Evolutionary conservation across 345 rosid genomes (phyloP), one percentile per base, ranked within the genome.

Genomic region (Sapria himalayana): DNA sequence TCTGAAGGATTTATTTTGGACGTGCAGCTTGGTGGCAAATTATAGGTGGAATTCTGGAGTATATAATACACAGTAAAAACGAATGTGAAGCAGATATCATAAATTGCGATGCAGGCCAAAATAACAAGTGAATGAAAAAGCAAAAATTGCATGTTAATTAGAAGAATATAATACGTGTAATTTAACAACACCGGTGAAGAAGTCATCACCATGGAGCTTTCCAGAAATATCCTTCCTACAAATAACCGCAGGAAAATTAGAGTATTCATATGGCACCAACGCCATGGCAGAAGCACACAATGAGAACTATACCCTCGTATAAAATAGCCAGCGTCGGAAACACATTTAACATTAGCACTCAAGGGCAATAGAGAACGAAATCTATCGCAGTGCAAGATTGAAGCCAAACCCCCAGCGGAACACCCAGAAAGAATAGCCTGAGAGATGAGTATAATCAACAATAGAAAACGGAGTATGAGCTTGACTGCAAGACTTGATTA

Each of bases 251-350:
- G 25, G 22, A 36, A 4, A 35, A 24, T 33, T 11, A 14, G 25
- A 7, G 25, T 7, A 22, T 10, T 23, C 7, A 11, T 25, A 33
- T 18, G 33, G 20, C 27, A 7, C 9, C 21, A 41, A 42, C 39
- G 32, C 33, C 39, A 33, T 25, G 32, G 42, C 7, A 37, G 25
- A 57, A 34, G 25, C 42, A 41, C 31, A 33, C 39, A 33, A 11
- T n/a, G 48, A 41, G 12, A 39, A 60, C 53, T 84, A 70, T 76
- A 89, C 98, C 46, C 65, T 37, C 79, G 72, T 63, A 89, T 60
- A 52, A 89, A 89, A 64, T 72, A 82, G 37, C 95, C 95, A 65
- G 86, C 98, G 71, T 89, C 98, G 36, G 91, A 65, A 33, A 89
- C 46, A 68, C 95, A 89, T 72, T 82, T 89, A 37, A 79, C 95